Percentiles rank a stretch among this genome's conserved stretches.
phyloP scores from a whole-genome alignment of 2,329 filamentous ascomycete genomes.

The Fusarium papillatum region DNA sequence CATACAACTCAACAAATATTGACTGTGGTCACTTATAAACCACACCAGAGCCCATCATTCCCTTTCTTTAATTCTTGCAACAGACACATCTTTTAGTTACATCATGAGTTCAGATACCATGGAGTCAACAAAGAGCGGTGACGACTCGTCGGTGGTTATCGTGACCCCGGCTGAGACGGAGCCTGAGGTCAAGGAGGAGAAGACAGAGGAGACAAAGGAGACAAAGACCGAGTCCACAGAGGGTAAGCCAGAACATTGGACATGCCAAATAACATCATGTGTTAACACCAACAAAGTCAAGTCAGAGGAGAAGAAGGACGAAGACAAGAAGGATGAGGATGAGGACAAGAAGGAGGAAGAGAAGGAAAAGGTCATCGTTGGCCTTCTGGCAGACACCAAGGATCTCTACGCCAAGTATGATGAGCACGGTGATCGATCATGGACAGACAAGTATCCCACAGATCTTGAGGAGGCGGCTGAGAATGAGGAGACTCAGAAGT shows the following conservation, averaged over 20 bases:
- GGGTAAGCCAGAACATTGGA: slow-evolving; percentile 5
- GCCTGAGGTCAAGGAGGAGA: slow-evolving; percentile 21
- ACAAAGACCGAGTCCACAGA: slow-evolving; percentile 15
- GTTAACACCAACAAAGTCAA: slow-evolving; percentile 17
- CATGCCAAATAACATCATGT: neutral
- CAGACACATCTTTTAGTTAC: neutral
- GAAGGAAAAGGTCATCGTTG: slow-evolving; percentile 44
- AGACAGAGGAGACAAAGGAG: slow-evolving; percentile 24
- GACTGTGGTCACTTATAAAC: neutral
- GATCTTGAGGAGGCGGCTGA: slow-evolving; percentile 70
- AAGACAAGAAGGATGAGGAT: neutral
- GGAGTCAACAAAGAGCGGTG: slow-evolving; percentile 39
- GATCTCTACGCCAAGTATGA: slow-evolving; percentile 61
- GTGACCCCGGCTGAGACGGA: slow-evolving; percentile 40
- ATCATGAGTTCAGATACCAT: slow-evolving; percentile 33
- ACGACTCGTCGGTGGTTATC: slow-evolving; percentile 36
- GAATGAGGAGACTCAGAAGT: slow-evolving; percentile 72
- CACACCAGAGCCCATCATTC: neutral
- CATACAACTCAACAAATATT: neutral
- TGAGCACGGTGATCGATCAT: slow-evolving; percentile 63
- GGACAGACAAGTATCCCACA: slow-evolving; percentile 68
- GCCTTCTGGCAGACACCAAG: slow-evolving; percentile 55
- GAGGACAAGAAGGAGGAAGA: neutral
- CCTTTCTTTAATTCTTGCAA: neutral
- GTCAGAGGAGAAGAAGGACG: slow-evolving; percentile 15